These are phyloP conservation scores for Ophiostoma sp. DNA, from an alignment of 2,329 filamentous ascomycete species.

Conservation along the genomic window DNA sequence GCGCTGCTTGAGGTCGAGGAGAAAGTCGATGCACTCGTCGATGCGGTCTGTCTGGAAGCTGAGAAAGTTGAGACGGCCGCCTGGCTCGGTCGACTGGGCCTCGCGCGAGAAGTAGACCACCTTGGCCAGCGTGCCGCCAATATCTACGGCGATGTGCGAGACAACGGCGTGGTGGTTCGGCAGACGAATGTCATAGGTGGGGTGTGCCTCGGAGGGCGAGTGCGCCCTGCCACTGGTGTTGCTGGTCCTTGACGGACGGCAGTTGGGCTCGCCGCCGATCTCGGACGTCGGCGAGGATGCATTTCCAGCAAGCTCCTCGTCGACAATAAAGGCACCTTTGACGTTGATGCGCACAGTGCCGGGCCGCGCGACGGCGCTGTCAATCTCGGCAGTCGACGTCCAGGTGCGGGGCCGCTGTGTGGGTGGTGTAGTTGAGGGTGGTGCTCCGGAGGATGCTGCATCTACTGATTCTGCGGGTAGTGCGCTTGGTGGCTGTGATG, in stretches of 20 bases:
- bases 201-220: slow-evolving; percentile 46
- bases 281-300: slow-evolving; percentile 23
- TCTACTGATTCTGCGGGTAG: neutral
- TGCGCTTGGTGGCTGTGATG: neutral
- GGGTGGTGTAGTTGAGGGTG: neutral
- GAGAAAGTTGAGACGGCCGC: slow-evolving; percentile 88
- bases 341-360: slow-evolving; percentile 90
- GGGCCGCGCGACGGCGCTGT: slow-evolving; percentile 56
- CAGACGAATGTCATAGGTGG: slow-evolving; percentile 89
- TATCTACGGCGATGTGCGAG: slow-evolving; percentile 95
- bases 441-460: neutral
- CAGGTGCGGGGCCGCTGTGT: slow-evolving; percentile 35
- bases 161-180: slow-evolving; percentile 93
- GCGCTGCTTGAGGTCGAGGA: slow-evolving; percentile 77
- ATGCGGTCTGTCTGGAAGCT: slow-evolving; percentile 95
- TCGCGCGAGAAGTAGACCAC: slow-evolving; percentile 96
- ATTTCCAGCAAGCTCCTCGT: slow-evolving; percentile 57
- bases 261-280: slow-evolving; percentile 1
- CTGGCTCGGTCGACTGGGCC: slow-evolving; percentile 68
- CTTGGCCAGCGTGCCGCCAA: slow-evolving; percentile 92
- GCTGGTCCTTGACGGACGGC: neutral
- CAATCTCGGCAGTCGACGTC: slow-evolving; percentile 53
- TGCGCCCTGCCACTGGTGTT: slow-evolving; percentile 28
- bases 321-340: slow-evolving; percentile 91
- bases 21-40: slow-evolving; percentile 87